Evolutionary conservation across 208 protist species (phyloP).

Genomic region (Tritrichomonas foetus): DNA sequence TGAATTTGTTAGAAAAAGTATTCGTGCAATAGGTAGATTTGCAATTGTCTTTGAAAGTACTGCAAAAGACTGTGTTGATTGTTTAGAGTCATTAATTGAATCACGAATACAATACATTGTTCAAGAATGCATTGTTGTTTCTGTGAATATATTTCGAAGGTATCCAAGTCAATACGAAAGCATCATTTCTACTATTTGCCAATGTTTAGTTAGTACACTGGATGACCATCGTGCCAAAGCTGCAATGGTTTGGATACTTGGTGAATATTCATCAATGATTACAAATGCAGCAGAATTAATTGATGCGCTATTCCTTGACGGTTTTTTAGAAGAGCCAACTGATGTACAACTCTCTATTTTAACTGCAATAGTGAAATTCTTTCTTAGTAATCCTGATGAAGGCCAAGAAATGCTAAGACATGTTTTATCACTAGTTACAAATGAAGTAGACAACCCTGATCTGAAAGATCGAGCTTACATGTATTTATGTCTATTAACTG

Average conservation of each 20-base stretch:
- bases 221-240: background rate
- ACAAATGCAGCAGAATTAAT: background rate
- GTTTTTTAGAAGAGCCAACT: background rate
- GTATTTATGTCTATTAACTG: background rate
- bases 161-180: background rate
- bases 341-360: background rate
- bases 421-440: background rate
- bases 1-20: background rate
- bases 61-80: background rate
- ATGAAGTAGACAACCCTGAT: background rate
- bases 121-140: conserved; percentile 18
- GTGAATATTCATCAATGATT: background rate
- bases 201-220: background rate
- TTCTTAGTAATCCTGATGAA: background rate
- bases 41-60: background rate
- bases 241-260: background rate
- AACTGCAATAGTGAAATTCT: background rate
- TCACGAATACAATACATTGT: background rate
- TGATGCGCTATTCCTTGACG: background rate
- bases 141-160: background rate
- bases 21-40: background rate
- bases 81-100: background rate
- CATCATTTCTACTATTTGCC: background rate
- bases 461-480: background rate
- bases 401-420: background rate